phyloP scores from a whole-genome alignment of 208 protist genomes.

The Angomonas deanei region DNA sequence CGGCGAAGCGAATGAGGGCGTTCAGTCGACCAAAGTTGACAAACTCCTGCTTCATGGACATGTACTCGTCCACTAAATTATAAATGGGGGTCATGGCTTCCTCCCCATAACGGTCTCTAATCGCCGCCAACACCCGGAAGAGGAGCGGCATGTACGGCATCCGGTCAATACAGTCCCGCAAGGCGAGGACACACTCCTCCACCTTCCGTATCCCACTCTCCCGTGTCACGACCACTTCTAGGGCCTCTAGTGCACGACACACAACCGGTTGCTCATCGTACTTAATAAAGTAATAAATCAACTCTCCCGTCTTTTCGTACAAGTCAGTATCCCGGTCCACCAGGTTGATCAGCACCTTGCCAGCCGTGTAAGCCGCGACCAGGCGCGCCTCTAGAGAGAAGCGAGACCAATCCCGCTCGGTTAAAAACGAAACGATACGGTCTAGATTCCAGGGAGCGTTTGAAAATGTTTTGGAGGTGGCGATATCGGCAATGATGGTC shows the following conservation, averaged over 20 bases:
- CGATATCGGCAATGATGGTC: conserved; percentile 39
- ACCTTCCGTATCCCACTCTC: conserved; percentile 19
- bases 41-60: conserved; percentile 40
- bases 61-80: conserved; percentile 45
- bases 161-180: conserved; percentile 39
- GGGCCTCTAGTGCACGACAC: conserved; percentile 12
- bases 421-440: conserved; percentile 46
- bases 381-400: conserved; percentile 33
- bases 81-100: conserved; percentile 37
- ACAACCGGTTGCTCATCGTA: conserved; percentile 21
- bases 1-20: conserved; percentile 61
- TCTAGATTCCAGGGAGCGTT: conserved; percentile 56
- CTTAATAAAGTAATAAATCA: conserved; percentile 34
- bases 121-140: conserved; percentile 49
- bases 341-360: conserved; percentile 16
- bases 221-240: conserved; percentile 14
- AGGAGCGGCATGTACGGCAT: conserved; percentile 40
- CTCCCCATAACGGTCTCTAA: conserved; percentile 55
- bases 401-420: conserved; percentile 42
- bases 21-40: conserved; percentile 73
- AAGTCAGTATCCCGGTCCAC: conserved; percentile 21
- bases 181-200: conserved; percentile 17
- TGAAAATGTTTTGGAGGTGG: conserved; percentile 36
- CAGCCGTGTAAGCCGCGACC: conserved; percentile 31
- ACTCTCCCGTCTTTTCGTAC: conserved; percentile 15